Percentiles rank a stretch among this genome's conserved stretches.
Conservation (phyloP, 1,284 basidiomycete genomes). For the Malassezia restricta region DNA sequence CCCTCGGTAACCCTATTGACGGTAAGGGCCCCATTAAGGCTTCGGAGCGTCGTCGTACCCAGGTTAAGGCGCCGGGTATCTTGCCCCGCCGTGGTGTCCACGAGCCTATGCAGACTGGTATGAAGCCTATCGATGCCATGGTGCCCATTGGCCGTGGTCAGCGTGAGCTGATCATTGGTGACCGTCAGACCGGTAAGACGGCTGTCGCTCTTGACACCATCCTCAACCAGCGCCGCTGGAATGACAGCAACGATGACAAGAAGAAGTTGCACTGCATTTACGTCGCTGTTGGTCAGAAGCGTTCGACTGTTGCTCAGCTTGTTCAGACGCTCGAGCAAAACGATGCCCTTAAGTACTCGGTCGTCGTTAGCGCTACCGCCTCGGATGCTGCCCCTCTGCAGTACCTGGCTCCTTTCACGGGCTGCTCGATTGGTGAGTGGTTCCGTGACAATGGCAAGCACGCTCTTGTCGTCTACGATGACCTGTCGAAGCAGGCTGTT, state of each 20-base stretch:
- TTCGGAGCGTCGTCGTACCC: conserved; percentile 83
- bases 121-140: conserved; percentile 99
- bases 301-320: conserved; percentile 96
- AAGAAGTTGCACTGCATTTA: conserved; percentile 99
- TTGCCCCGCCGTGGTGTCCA: conserved; percentile 97
- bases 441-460: conserved; percentile 99
- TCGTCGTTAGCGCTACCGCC: conserved; percentile 96
- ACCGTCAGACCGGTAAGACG: conserved; percentile 98
- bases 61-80: conserved; percentile 97
- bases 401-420: conserved; percentile 98
- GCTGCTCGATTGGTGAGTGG: conserved; percentile 99
- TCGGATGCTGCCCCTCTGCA: conserved; percentile 97
- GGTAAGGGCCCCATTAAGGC: conserved; percentile 95
- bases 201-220: conserved; percentile 99
- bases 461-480: conserved; percentile 96
- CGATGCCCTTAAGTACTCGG: conserved; percentile 98
- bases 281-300: conserved; percentile 97
- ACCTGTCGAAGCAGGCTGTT: conserved; percentile 98
- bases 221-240: conserved; percentile 99
- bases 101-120: conserved; percentile 99
- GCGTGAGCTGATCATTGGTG: conserved; percentile 99
- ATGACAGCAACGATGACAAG: conserved; percentile 83
- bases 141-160: conserved; percentile 99
- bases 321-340: conserved; percentile 99
- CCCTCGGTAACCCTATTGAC: conserved; percentile 97